These are phyloP conservation scores for Exophiala sp. DNA, from an alignment of 2,329 filamentous ascomycete species.

Conservation along the genomic window DNA sequence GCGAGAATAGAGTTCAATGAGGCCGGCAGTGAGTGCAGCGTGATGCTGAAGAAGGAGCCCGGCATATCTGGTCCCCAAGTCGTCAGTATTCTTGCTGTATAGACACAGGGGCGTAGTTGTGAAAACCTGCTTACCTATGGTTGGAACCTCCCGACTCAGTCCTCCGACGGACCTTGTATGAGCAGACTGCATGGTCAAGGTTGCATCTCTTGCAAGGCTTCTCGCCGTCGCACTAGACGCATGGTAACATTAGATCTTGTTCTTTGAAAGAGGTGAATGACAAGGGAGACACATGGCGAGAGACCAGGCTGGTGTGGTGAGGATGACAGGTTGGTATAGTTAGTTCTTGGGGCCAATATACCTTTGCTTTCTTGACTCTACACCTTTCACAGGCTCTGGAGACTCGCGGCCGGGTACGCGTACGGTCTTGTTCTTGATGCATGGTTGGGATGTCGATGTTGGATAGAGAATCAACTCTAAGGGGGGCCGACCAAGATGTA, in stretches of 20 bases:
- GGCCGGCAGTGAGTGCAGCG: conserved; percentile 12
- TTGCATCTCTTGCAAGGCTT: conserved; percentile 20
- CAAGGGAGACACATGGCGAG: too few relatives aligned
- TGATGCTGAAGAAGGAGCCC: conserved; percentile 18
- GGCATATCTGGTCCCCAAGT: conserved; percentile 17
- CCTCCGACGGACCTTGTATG: conserved; percentile 15
- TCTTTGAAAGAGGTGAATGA: too few relatives aligned
- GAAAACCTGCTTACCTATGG: too few relatives aligned
- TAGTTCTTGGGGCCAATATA: not conserved
- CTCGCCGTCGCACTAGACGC: conserved; percentile 14
- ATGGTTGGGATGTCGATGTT: not conserved
- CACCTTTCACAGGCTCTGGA: conserved; percentile 17
- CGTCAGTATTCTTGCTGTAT: too few relatives aligned
- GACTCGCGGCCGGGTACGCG: conserved; percentile 8
- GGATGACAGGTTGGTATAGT: too few relatives aligned
- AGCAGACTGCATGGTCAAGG: conserved; percentile 15
- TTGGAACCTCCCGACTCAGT: conserved; percentile 9
- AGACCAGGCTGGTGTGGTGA: too few relatives aligned
- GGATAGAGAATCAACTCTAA: not conserved
- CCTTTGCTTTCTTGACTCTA: conserved; percentile 17
- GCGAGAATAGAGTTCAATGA: conserved; percentile 12
- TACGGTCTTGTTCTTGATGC: conserved; percentile 6
- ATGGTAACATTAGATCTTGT: too few relatives aligned
- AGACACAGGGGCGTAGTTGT: too few relatives aligned
- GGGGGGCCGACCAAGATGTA: not conserved